Evolutionary conservation across 2,329 filamentous ascomycete genomes (phyloP).

Genomic region (Fusarium succisae): DNA sequence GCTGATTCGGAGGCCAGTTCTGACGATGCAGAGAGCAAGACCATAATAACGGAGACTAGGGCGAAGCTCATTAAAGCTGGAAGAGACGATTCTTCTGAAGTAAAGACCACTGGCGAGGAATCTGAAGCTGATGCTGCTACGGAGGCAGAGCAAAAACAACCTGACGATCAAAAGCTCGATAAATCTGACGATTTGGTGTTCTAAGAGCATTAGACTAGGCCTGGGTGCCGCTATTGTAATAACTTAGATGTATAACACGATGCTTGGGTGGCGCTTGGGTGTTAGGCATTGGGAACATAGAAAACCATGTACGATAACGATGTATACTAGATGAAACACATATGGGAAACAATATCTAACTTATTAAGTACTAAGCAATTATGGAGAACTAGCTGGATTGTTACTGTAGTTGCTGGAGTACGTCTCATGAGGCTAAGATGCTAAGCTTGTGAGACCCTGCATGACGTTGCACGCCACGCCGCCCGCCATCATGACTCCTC

Average conservation of each 20-base stretch:
- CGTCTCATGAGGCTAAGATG: slow-evolving; percentile 17
- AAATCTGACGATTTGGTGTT: slow-evolving; percentile 20
- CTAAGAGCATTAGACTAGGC: slow-evolving; percentile 4
- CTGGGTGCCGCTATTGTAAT: slow-evolving; percentile 9
- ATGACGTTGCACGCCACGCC: slow-evolving; percentile 17
- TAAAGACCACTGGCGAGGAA: not conserved
- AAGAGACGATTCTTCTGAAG: not conserved
- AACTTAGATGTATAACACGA: slow-evolving; percentile 31
- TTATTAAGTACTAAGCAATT: not conserved
- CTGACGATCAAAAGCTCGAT: slow-evolving; percentile 13
- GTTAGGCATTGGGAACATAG: not conserved
- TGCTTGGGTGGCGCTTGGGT: slow-evolving; percentile 27
- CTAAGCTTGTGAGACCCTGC: slow-evolving; percentile 13
- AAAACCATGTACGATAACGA: slow-evolving; percentile 19
- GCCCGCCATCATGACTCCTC: slow-evolving; percentile 26
- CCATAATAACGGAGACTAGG: not conserved
- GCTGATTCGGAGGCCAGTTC: not conserved
- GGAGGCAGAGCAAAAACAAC: not conserved
- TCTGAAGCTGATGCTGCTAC: not conserved
- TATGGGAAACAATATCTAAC: not conserved
- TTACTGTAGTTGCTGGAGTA: not conserved
- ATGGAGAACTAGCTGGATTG: not conserved
- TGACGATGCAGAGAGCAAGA: not conserved
- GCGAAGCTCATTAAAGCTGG: not conserved
- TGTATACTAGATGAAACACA: slow-evolving; percentile 18